Evolutionary conservation across 345 rosid species (phyloP).

Genomic region (Passiflora organensis): DNA sequence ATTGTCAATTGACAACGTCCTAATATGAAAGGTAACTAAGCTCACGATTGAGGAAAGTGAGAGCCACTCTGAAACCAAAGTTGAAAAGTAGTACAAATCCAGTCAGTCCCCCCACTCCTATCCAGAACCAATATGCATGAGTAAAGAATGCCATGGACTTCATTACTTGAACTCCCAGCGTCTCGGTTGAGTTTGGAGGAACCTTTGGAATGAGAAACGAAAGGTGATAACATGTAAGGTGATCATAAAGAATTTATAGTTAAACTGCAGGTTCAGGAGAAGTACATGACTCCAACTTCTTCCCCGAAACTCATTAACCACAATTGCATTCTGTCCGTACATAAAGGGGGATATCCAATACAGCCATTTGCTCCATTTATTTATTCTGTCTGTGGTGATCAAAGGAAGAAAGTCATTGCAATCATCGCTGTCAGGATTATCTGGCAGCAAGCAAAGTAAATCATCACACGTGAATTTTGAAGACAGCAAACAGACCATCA

Average conservation of each 20-base stretch:
- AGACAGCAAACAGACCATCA: neutral
- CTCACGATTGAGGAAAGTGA: slow-evolving; percentile 64
- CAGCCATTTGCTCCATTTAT: slow-evolving; percentile 84
- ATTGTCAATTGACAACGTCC: neutral
- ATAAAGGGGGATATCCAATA: slow-evolving; percentile 72
- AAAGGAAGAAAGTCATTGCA: slow-evolving; percentile 23
- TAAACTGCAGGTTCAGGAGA: neutral
- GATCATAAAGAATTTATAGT: neutral
- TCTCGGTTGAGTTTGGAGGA: slow-evolving; percentile 21
- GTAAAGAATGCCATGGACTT: slow-evolving; percentile 41
- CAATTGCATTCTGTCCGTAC: slow-evolving; percentile 68
- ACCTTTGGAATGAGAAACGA: slow-evolving; percentile 4
- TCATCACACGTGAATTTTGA: neutral
- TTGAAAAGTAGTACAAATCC: slow-evolving; percentile 40
- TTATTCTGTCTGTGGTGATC: slow-evolving; percentile 41
- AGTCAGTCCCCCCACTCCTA: slow-evolving; percentile 44
- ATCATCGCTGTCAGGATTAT: slow-evolving; percentile 26
- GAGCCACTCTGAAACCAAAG: slow-evolving; percentile 31
- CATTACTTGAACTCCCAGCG: slow-evolving; percentile 43
- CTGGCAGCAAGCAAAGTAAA: neutral
- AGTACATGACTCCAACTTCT: slow-evolving; percentile 48
- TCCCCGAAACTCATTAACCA: slow-evolving; percentile 63
- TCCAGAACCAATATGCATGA: slow-evolving; percentile 61
- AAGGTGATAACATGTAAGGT: neutral
- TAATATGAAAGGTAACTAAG: neutral